Evolutionary conservation across 2,329 filamentous ascomycete species (phyloP).

Genomic region (Colletotrichum noveboracense): DNA sequence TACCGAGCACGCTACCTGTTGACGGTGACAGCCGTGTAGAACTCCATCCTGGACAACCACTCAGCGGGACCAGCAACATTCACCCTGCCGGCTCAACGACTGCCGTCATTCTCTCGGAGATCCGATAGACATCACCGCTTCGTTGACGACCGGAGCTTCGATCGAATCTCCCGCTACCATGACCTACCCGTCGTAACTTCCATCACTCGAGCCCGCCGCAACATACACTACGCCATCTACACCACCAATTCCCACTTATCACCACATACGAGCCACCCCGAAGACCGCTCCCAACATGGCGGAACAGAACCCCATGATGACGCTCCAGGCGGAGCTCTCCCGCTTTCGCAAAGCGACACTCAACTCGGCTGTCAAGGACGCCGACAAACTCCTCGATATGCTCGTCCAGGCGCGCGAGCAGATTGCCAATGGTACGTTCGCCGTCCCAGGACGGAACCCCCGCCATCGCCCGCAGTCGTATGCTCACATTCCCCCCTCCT

Average conservation of each 20-base stretch:
- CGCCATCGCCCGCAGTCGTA: slow-evolving; percentile 3
- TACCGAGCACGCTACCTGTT: neutral
- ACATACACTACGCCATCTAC: neutral
- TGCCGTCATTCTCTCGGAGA: neutral
- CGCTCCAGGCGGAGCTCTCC: slow-evolving; percentile 75
- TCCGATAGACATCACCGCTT: neutral
- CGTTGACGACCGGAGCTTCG: neutral
- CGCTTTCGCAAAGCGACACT: slow-evolving; percentile 73
- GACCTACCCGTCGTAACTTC: slow-evolving; percentile 3
- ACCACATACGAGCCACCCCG: neutral
- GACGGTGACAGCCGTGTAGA: neutral
- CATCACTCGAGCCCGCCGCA: neutral
- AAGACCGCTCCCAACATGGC: slow-evolving; percentile 30
- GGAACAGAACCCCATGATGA: slow-evolving; percentile 51
- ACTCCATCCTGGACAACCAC: neutral
- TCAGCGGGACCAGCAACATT: neutral
- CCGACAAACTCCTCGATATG: slow-evolving; percentile 82
- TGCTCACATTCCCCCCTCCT: slow-evolving; percentile 3
- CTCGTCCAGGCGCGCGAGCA: slow-evolving; percentile 75
- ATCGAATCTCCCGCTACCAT: neutral
- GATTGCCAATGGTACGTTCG: slow-evolving; percentile 69
- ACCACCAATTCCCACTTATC: neutral
- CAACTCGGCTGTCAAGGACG: slow-evolving; percentile 74
- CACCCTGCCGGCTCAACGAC: neutral
- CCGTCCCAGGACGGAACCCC: slow-evolving; percentile 1